phyloP scores from a whole-genome alignment of 2,329 filamentous ascomycete species.

The Sporothrix schenckii region DNA sequence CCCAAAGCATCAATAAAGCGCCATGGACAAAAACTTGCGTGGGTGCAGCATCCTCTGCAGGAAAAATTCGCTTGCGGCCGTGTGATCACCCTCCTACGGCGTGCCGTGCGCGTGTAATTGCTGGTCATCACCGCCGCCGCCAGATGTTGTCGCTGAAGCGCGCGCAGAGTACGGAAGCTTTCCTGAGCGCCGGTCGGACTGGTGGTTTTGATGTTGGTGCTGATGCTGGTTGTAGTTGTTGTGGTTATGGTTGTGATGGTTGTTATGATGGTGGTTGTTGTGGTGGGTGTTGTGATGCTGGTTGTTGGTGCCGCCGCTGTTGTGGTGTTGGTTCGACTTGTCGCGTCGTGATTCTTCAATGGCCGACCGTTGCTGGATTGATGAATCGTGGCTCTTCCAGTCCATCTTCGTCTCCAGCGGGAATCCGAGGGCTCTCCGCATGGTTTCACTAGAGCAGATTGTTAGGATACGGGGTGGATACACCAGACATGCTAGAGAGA shows the following conservation, averaged over 20 bases:
- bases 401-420: constrained; percentile 87
- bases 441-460: constrained; percentile 69
- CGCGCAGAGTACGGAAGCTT: constrained; percentile 26
- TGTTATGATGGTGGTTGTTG: background rate
- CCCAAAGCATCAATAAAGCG: background rate
- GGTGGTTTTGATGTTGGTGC: constrained; percentile 27
- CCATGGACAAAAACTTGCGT: constrained; percentile 24
- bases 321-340: constrained; percentile 61
- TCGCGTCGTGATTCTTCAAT: constrained; percentile 92
- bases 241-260: constrained; percentile 28
- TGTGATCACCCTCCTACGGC: constrained; percentile 34
- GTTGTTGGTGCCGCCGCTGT: constrained; percentile 40
- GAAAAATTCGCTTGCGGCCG: constrained; percentile 2
- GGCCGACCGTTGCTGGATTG: constrained; percentile 86
- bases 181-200: constrained; percentile 31
- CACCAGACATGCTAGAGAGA: constrained; percentile 30
- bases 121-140: constrained; percentile 29
- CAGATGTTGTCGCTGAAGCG: background rate
- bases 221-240: constrained; percentile 22
- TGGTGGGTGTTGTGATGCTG: constrained; percentile 26
- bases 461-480: background rate
- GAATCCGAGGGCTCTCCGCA: constrained; percentile 86
- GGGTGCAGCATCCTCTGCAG: constrained; percentile 25
- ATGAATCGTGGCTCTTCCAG: constrained; percentile 95
- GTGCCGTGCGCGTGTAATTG: constrained; percentile 32